Evolutionary conservation across 2,329 filamentous ascomycete species (phyloP).

Genomic region (Verticillium isaacii): DNA sequence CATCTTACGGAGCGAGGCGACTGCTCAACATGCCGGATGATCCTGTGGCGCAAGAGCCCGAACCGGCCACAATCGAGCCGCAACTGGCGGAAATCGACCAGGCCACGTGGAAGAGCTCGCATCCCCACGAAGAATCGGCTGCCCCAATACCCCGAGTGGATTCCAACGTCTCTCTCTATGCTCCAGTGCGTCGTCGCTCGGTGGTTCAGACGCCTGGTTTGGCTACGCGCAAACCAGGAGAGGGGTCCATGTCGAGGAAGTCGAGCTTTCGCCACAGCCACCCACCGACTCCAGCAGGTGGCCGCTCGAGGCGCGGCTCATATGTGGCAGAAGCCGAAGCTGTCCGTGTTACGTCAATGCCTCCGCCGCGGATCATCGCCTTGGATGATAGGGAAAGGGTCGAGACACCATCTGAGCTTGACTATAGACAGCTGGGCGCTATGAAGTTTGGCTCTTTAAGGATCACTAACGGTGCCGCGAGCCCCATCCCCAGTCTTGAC

Average conservation of each 20-base stretch:
- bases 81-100: constrained; percentile 23
- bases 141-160: constrained; percentile 30
- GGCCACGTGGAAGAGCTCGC: constrained; percentile 30
- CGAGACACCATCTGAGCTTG: constrained; percentile 46
- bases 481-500: constrained; percentile 41
- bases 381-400: constrained; percentile 26
- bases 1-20: constrained; percentile 40
- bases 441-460: constrained; percentile 59
- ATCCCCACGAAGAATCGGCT: constrained; percentile 20
- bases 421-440: constrained; percentile 56
- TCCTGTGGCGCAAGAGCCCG: constrained; percentile 22
- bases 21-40: constrained; percentile 34
- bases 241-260: constrained; percentile 16
- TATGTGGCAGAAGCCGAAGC: constrained; percentile 1
- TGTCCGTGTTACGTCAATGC: constrained; percentile 9
- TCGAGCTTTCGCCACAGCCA: constrained; percentile 32
- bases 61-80: constrained; percentile 27
- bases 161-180: constrained; percentile 44
- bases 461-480: constrained; percentile 55
- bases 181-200: constrained; percentile 42
- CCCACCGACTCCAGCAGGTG: constrained; percentile 24
- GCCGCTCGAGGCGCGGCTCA: neutral
- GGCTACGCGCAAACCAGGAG: constrained; percentile 32
- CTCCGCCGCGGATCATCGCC: constrained; percentile 10
- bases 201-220: constrained; percentile 44